Evolutionary conservation across 2,329 filamentous ascomycete genomes (phyloP).

Genomic region (Colletotrichum cereale): DNA sequence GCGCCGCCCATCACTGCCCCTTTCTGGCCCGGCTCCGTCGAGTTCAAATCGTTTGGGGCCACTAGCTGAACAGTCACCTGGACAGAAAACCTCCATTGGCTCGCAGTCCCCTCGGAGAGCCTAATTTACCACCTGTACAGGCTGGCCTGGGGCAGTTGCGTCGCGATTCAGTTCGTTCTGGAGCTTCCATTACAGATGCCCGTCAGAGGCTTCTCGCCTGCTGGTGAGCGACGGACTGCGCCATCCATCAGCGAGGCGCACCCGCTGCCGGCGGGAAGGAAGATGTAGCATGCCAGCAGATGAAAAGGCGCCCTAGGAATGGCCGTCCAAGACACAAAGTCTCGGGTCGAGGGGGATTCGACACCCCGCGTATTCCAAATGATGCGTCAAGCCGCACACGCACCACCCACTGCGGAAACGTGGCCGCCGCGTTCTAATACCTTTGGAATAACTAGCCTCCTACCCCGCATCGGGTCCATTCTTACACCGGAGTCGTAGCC

Average conservation of each 20-base stretch:
- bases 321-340: neutral
- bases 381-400: neutral
- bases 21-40: conserved; percentile 11
- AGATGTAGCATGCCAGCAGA: neutral
- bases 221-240: neutral
- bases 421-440: neutral
- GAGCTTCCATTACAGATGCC: neutral
- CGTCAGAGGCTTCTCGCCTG: neutral
- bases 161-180: neutral
- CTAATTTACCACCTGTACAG: neutral
- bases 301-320: neutral
- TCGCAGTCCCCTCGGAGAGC: neutral
- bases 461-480: neutral
- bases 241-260: neutral
- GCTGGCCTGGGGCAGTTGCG: neutral
- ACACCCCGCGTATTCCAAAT: neutral
- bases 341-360: too few relatives aligned
- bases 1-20: conserved; percentile 25
- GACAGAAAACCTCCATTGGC: conserved; percentile 1
- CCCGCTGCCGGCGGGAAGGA: conserved; percentile 26
- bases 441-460: too few relatives aligned
- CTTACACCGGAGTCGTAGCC: neutral
- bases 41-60: conserved; percentile 19
- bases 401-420: neutral
- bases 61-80: conserved; percentile 22